Evolutionary conservation across 208 protist species (phyloP), one percentile per base, ranked within the genome.

Genomic region (Leishmania guyanensis): DNA sequence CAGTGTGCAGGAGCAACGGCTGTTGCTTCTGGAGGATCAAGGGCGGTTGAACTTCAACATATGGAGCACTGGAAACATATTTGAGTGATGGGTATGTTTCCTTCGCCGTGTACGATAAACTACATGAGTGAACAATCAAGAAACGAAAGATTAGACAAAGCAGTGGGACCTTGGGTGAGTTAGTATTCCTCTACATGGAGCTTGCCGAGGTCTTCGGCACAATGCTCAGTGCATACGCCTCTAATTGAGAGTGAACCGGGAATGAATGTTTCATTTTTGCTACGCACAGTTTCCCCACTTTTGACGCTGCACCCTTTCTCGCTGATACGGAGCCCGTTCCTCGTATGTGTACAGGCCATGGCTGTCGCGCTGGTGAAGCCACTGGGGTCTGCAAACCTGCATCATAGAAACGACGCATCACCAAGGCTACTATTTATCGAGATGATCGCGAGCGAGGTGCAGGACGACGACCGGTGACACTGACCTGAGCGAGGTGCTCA

Each of bases 1-100:
- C 71, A 95, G 93, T 77, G 77, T 91, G 58, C 81, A 85, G 33
- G 88, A 96, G 77, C 91, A 95, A 79, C 85, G 93, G 10, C 50
- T 95, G 12, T 66, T 92, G 50, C 53, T 92, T 20, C 79, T 97
- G 54, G 89, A 95, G 56, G 77, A 86, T 76, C 87, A 86, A 70
- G 77, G 83, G 3, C 87, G 92, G 75, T 46, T 97, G 56, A 84
- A 89, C 62, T 97, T 97, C 83, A 90, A 97, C 79, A 84, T 92
- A 36, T 97, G 93, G 93, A 91, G 89, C 51, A 90, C 87, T 33
- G 84, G 89, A 29, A 91, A 84, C 68, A 88, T 92, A 56, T 94
- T 97, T 81, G 78, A 76, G 50, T 66, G 33, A 62, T 76, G 1
- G 50, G 17, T 48, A n/a, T 29, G 51, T 29, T 74, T 33, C 64